Percentiles rank a stretch among this genome's conserved stretches.
Conservation (phyloP, 495 filamentous ascomycete genomes). For the Hypoxylon fuscum region DNA sequence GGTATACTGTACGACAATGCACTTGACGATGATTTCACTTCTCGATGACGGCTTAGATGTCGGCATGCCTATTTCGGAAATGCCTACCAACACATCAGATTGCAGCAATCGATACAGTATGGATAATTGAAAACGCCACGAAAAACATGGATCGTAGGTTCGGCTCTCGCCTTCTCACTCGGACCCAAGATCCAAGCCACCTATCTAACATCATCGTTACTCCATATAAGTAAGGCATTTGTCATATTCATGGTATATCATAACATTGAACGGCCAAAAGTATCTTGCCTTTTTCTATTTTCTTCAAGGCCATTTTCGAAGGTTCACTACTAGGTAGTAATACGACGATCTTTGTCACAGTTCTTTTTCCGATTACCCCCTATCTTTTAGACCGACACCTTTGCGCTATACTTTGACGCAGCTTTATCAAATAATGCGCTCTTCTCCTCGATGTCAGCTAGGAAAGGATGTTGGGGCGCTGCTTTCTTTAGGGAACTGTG, state of each 20-base stretch:
- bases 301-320: conserved; percentile 10
- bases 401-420: conserved; percentile 78
- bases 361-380: not conserved
- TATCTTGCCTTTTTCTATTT: conserved; percentile 7
- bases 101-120: not conserved
- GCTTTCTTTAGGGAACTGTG: conserved; percentile 67
- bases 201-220: not conserved
- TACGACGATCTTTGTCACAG: not conserved
- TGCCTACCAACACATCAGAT: not conserved
- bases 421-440: conserved; percentile 80
- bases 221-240: conserved; percentile 5
- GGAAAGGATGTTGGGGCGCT: conserved; percentile 69
- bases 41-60: not conserved
- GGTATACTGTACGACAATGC: not conserved
- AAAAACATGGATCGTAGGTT: not conserved
- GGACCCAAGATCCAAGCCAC: not conserved
- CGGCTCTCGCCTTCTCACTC: not conserved
- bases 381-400: conserved; percentile 64
- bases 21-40: not conserved
- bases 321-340: conserved; percentile 15
- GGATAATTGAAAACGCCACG: not conserved
- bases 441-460: conserved; percentile 79
- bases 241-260: conserved; percentile 29
- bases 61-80: conserved; percentile 29
- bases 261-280: conserved; percentile 19